Evolutionary conservation across 768 basidiomycete genomes (phyloP).

Genomic region (Lentinula sp.): DNA sequence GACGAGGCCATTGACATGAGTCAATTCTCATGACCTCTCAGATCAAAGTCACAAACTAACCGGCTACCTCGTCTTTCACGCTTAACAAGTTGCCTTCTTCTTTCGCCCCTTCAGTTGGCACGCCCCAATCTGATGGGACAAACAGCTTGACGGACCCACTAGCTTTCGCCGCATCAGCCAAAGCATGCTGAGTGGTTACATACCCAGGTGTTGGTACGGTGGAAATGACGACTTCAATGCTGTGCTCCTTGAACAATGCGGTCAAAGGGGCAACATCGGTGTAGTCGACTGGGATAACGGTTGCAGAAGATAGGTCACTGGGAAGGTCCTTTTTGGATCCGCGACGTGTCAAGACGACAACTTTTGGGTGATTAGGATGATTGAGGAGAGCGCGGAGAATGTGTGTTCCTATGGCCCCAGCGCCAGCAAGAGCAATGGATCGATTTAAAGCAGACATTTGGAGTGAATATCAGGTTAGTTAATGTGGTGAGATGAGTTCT

Average conservation of each 20-base stretch:
- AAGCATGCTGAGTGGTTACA: slow-evolving; percentile 13
- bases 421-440: neutral
- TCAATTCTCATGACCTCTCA: neutral
- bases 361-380: neutral
- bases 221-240: slow-evolving; percentile 28
- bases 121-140: slow-evolving; percentile 30
- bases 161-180: slow-evolving; percentile 29
- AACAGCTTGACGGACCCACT: slow-evolving; percentile 28
- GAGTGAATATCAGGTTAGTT: neutral
- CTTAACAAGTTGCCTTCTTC: slow-evolving; percentile 13
- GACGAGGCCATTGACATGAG: neutral
- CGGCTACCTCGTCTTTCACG: slow-evolving; percentile 21
- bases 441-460: neutral
- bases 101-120: slow-evolving; percentile 24
- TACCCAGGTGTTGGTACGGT: slow-evolving; percentile 19
- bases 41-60: slow-evolving; percentile 10
- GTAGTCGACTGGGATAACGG: slow-evolving; percentile 14
- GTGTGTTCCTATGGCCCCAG: neutral
- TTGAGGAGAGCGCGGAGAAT: neutral
- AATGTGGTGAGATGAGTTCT: neutral
- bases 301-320: neutral
- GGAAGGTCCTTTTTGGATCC: neutral
- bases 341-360: neutral
- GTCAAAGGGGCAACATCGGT: slow-evolving; percentile 17
- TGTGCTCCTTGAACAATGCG: slow-evolving; percentile 21